Evolutionary conservation across 305 asterid species (phyloP).

Genomic region (Solanum hybrid): DNA sequence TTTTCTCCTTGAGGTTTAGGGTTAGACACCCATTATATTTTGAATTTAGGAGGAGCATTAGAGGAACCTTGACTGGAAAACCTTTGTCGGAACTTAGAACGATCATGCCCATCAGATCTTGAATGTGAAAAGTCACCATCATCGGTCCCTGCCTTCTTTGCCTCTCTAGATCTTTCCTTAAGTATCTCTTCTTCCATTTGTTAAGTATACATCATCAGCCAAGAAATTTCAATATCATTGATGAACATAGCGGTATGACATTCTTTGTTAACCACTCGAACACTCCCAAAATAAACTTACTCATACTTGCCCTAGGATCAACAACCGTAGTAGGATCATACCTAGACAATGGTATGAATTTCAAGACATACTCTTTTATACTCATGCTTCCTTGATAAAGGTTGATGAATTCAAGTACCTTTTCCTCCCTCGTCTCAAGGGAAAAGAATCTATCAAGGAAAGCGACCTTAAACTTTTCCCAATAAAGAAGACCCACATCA

Average conservation of each 20-base stretch:
- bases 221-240: background rate
- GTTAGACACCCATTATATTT: background rate
- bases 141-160: background rate
- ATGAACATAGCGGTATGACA: background rate
- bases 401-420: too few relatives aligned
- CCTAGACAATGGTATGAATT: background rate
- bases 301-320: background rate
- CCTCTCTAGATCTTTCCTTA: background rate
- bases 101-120: background rate
- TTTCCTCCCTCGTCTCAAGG: too few relatives aligned
- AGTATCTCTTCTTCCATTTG: background rate
- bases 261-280: background rate
- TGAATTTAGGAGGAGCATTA: background rate
- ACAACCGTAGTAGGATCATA: background rate
- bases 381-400: background rate
- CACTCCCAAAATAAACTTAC: background rate
- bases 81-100: background rate
- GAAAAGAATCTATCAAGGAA: too few relatives aligned
- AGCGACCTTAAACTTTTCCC: background rate
- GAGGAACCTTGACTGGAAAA: background rate
- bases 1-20: background rate
- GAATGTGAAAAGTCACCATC: background rate
- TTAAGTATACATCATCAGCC: background rate
- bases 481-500: background rate
- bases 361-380: background rate